A percentile compares a stretch with the other conserved stretches of the same genome.
Conservation (phyloP, 192 early-diverging fungal genomes). For the Glomus cerebriforme region DNA sequence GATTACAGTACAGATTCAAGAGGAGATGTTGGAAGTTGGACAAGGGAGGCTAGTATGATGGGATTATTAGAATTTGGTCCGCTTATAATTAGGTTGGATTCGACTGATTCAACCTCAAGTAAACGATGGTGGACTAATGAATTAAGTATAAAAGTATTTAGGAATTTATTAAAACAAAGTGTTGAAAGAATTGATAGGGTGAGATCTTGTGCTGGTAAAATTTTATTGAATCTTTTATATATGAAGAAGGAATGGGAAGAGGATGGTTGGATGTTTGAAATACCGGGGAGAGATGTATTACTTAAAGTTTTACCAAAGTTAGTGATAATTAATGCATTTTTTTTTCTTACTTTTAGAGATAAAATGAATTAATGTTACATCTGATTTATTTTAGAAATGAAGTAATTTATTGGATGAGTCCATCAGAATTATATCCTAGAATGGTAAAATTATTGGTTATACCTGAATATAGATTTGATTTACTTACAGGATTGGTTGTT, state of each 20-base stretch:
- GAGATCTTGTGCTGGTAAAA: conserved; percentile 68
- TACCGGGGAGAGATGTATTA: conserved; percentile 34
- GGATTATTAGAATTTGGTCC: conserved; percentile 55
- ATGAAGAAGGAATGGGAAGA: conserved; percentile 2
- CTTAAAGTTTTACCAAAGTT: conserved; percentile 35
- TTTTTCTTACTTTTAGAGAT: conserved; percentile 22
- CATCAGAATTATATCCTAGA: conserved; percentile 62
- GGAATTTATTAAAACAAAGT: conserved; percentile 66
- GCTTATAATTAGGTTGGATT: conserved; percentile 40
- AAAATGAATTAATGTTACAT: not conserved
- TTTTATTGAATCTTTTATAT: conserved; percentile 57
- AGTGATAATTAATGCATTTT: not conserved
- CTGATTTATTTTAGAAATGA: conserved; percentile 28
- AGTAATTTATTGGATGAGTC: conserved; percentile 63
- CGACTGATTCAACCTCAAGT: conserved; percentile 21
- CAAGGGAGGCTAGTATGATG: conserved; percentile 73
- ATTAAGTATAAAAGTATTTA: conserved; percentile 46
- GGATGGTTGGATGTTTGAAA: conserved; percentile 29
- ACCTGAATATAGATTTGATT: conserved; percentile 55
- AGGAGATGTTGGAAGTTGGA: conserved; percentile 96
- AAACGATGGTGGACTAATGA: conserved; percentile 42
- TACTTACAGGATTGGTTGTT: conserved; percentile 71
- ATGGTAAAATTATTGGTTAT: conserved; percentile 60
- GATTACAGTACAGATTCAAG: conserved; percentile 89
- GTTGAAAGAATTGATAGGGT: conserved; percentile 94